phyloP scores from a whole-genome alignment of 2,329 filamentous ascomycete genomes.

The Magnaporthiopsis incrustans region DNA sequence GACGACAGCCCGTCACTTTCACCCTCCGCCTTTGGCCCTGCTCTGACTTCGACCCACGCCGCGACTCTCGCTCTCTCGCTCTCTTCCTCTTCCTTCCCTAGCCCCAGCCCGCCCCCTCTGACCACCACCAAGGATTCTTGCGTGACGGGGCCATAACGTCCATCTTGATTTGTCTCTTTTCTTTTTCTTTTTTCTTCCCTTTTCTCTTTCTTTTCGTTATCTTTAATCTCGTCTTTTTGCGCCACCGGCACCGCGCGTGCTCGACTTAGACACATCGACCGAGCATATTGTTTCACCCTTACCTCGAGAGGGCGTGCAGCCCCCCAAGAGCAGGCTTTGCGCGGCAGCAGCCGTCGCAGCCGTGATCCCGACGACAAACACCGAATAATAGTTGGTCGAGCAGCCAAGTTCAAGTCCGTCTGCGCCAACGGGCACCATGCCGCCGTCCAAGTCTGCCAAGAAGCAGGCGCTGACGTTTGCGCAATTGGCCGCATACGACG shows the following conservation, averaged over 20 bases:
- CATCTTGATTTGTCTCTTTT: not conserved
- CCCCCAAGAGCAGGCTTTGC: not conserved
- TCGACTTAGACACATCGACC: not conserved
- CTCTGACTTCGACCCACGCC: not conserved
- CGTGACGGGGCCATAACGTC: not conserved
- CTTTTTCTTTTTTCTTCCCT: not conserved
- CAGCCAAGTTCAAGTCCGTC: not conserved
- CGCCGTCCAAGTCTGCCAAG: conserved; percentile 29
- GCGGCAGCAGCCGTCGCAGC: not conserved
- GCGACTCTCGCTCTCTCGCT: not conserved
- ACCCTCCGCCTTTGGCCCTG: not conserved
- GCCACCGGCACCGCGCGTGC: not conserved
- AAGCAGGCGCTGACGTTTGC: conserved; percentile 73
- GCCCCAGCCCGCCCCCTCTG: not conserved
- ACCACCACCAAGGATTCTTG: not conserved
- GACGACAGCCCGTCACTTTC: conserved; percentile 1
- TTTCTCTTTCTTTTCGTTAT: not conserved
- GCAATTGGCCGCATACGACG: conserved; percentile 88
- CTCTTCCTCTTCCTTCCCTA: not conserved
- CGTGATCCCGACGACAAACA: not conserved
- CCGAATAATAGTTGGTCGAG: no score
- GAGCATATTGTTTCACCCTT: not conserved
- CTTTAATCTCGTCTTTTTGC: conserved; percentile 1
- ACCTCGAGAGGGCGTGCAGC: not conserved
- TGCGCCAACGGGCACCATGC: conserved; percentile 1